Percentiles rank a stretch among this genome's conserved stretches.
Evolutionary conservation across 192 early-diverging fungal genomes (phyloP).

Genomic region (Coemansia sp.): DNA sequence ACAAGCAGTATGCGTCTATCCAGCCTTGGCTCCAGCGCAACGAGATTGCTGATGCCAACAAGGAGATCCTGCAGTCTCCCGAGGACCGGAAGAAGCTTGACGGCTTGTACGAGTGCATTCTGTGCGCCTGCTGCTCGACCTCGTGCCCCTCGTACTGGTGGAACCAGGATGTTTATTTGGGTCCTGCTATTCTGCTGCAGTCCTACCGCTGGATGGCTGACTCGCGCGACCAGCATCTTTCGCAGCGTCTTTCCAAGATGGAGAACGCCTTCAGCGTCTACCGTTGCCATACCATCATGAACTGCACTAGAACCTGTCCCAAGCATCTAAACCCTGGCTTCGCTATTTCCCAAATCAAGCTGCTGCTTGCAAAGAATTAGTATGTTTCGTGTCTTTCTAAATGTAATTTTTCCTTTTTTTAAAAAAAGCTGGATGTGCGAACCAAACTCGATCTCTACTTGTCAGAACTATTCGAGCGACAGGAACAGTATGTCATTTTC

Average conservation of each 20-base stretch:
- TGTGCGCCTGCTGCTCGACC: conserved; percentile 97
- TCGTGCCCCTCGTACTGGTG: conserved; percentile 97
- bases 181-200: conserved; percentile 95
- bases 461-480: background rate
- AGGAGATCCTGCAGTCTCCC: conserved; percentile 92
- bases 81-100: conserved; percentile 94
- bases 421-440: background rate
- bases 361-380: conserved; percentile 76
- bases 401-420: background rate
- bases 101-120: conserved; percentile 96
- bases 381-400: conserved; percentile 29
- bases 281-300: conserved; percentile 99
- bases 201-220: conserved; percentile 99
- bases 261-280: conserved; percentile 97
- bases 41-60: conserved; percentile 49
- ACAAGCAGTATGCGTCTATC: conserved; percentile 97
- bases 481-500: conserved; percentile 18
- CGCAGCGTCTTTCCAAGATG: conserved; percentile 80
- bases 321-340: conserved; percentile 97
- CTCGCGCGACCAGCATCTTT: conserved; percentile 88
- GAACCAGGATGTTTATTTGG: conserved; percentile 93
- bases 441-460: background rate
- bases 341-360: conserved; percentile 97
- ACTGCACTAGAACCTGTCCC: conserved; percentile 95
- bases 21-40: conserved; percentile 96